Base-by-base conservation (phyloP, 2,329 filamentous ascomycete species). In the Ambrosiella cleistominuta region DNA sequence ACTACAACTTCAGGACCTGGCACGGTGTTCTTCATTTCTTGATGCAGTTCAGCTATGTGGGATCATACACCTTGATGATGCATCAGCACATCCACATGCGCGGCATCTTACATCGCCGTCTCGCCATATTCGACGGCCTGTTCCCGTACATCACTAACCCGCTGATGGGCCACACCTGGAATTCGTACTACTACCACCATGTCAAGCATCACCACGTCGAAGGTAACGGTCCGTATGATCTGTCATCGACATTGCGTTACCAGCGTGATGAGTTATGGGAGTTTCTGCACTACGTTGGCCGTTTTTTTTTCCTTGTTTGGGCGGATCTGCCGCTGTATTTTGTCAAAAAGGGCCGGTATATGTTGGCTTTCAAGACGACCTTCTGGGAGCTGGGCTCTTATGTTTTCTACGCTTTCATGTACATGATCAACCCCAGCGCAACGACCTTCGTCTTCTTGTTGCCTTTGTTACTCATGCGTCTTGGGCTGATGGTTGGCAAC, bases 131-230 rank as follows among this genome's bases (percentile, higher is more conserved):
- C 60, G 86, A 91, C 65, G 66, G 69, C 5, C 56, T 75, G 1
- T 90, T 89, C 63, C 86, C 86, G 0, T 91, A 88, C 66, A 68
- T 90, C 45, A 72, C 80, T 9, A 84, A 89, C 63, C 86, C 86
- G 0, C 69, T 91, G 59, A 85, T 88, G 78, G 86, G 86, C 9
- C 86, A 91, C 65, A 89, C 86, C 0, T 89, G 85, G 85, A 88
- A 91, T 70, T 83, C 82, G 1, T 91, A 91, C 70, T 91, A 78
- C 67, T 90, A 88, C 66, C 86, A 91, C 66, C 86, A 91, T 65
- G 85, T 90, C 66, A 91, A 91, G 72, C 85, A 89, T 66, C 86
- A 91, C 66, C 86, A 91, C 8, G 70, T 78, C 27, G 67, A 70
- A 9, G 69, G 70, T 19, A 63, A 67, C 56, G 67, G 69, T 2